Evolutionary conservation across 108 stramenopile species (phyloP), one percentile per base, ranked within the genome.

Genomic region (Conticribra weissflogii): DNA sequence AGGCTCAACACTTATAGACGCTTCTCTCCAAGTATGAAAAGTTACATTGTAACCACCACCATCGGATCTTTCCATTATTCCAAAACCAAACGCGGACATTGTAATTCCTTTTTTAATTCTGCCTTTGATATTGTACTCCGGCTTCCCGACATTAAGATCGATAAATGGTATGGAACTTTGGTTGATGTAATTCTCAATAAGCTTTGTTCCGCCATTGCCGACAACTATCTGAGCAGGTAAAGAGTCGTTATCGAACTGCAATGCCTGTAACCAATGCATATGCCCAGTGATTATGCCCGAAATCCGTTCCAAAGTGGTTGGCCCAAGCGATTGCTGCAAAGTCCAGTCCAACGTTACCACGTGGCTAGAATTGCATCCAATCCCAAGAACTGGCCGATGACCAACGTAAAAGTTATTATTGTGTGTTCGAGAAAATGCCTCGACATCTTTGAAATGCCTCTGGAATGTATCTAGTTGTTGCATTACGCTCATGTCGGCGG

Each of bases 121-220:
- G 29, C 56, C 57, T 16, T 25, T 16, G 0, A 58, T 68, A 17
- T 5, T 56, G 23, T 29, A 57, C 14, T 58, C 56, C 7, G 54
- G 46, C 25, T 57, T 25, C 8, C 34, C 51, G n/a, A 68, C 34
- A 1, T 68, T 45, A 29, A 68, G 54, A 31, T 57, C 29, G 14
- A 68, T 48, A 47, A 15, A 18, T 14, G 68, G 30, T 23, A 68
- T 47, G 22, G 68, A 68, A 14, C 31, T 31, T 49, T 68, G 68
- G 25, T 68, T 53, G 29, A 71, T 63, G 31, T 61, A 53, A 34
- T 71, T 71, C 2, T 23, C 21, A 33, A 71, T 63, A 34, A 71
- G 1, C 33, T 71, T 54, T 12, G 70, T 71, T 8, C 70, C 70
- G 22, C 70, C 70, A 27, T 71, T 54, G 0, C 70, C 70, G n/a